Base-by-base conservation (phyloP, 805 yeast species). In the Candida yuanshanica region DNA sequence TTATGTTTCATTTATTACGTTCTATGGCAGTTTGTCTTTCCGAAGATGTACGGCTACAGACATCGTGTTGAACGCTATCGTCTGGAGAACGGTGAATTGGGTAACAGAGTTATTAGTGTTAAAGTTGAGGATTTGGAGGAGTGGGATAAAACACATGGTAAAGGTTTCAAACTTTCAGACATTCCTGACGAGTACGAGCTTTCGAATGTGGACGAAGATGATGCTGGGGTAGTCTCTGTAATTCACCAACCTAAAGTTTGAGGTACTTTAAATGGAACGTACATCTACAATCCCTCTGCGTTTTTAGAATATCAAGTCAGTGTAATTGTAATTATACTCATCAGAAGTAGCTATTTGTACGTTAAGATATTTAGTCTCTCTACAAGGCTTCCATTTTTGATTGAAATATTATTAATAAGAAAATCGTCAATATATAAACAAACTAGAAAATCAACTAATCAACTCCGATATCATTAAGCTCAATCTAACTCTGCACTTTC, bases 81-180 rank as follows among this genome's bases (percentile, higher is more conserved):
- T 42, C 78, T 79, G 21, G 72, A 63, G 14, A 84, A 79, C 55
- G 85, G 85, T 2, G 80, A 77, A 64, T 75, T 83, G 81, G 77
- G 79, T 62, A 76, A 74, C 45, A 65, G 70, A 52, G 67, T 79
- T 50, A 60, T 65, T 54, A 65, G 65, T 48, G 61, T 72, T 26
- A 43, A 43, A 16, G 38, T 49, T 26, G 49, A 42, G 5, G 51
- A 51, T 13, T 20, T 46, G 14, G 43, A 38, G 23, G 47, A 42
- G 18, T 45, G 46, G 46, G 51, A 47, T 35, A 34, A 35, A 26
- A 17, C 10, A 9, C 44, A 47, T 38, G 42, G 36, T 24, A 39
- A 25, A 14, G 31, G 31, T 12, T 27, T 27, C 18, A n/a, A 27
- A 27, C 31, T 27, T 27, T 27, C 31, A 7, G 31, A 27, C 7